Evolutionary conservation across 176 grass and related monocot genomes (phyloP).

Genomic region (Bonia amplexicaulis): DNA sequence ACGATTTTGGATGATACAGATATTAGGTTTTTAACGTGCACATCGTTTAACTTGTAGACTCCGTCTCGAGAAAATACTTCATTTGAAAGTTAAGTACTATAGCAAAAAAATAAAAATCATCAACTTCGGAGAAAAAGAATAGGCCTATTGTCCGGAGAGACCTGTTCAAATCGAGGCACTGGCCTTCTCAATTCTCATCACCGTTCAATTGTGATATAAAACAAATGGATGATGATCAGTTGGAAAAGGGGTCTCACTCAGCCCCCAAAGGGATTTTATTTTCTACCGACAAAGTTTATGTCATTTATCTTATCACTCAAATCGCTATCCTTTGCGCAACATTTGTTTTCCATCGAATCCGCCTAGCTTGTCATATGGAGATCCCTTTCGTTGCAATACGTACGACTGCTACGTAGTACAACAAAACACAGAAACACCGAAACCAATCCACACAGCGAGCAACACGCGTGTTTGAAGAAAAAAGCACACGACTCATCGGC

Average conservation of each 20-base stretch:
- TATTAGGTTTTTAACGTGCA: no score
- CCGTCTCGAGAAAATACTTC: no score
- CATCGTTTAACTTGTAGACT: no score
- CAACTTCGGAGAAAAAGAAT: no score
- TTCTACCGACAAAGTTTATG: not conserved
- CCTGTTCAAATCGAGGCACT: not conserved
- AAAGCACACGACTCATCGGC: not conserved
- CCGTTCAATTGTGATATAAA: not conserved
- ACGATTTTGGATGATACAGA: no score
- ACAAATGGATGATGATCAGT: not conserved
- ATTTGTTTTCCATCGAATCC: not conserved
- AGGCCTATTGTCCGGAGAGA: no score
- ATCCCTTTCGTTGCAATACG: not conserved
- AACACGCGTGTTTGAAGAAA: not conserved
- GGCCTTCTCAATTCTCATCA: not conserved
- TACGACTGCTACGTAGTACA: not conserved
- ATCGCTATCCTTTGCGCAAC: not conserved
- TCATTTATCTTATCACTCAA: not conserved
- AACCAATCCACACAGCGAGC: not conserved
- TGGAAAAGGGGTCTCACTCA: not conserved
- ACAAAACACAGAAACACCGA: not conserved
- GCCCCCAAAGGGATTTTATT: not conserved
- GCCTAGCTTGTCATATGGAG: not conserved
- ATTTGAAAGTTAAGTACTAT: no score
- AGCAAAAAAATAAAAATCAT: no score